Evolutionary conservation across 2,329 filamentous ascomycete species (phyloP), one percentile per base, ranked within the genome.

Genomic region (Talaromyces sp.): DNA sequence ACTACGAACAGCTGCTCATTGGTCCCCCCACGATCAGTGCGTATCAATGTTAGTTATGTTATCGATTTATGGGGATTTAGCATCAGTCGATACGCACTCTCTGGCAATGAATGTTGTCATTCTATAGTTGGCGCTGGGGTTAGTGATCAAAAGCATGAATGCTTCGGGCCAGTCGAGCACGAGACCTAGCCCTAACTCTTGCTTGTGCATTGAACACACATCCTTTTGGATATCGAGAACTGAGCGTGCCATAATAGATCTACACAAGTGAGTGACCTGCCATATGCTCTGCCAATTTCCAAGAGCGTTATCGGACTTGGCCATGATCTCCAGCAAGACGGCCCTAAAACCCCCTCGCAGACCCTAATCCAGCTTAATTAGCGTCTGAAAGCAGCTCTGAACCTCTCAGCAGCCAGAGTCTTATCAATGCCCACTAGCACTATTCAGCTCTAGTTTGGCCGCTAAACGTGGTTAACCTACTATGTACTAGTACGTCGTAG

Each of bases 321-420:
- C 50, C 31, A 25, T 21, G 21, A 48, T 12, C 44, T 48, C 44
- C 44, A 25, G 23, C 18, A 44, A 8, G 9, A 14, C 14, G 21
- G 23, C 21, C 42, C 55, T 58, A 25, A 33, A 54, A 54, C n/a
- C n/a, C n/a, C n/a, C n/a, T n/a, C n/a, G 28, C 28, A 35, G 28
- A 35, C 23, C 25, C 25, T n/a, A 50, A 50, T 3, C 1, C 14
- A 14, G 3, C 46, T 18, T 28, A 16, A 28, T 16, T 50, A 28
- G 46, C 16, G 7, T 14, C 5, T 8, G 16, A 28, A 52, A 52
- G n/a, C 50, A 35, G 7, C 23, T 7, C 31, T 23, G 54, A 61
- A 48, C 58, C 44, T 61, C 44, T 61, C 39, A 59, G 57, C 57
- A 46, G 25, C 6, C 57, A 59, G 31, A 59, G 57, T 28, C 57